Conservation (phyloP, 331 rosid genomes). For the Telfairia occidentalis region DNA sequence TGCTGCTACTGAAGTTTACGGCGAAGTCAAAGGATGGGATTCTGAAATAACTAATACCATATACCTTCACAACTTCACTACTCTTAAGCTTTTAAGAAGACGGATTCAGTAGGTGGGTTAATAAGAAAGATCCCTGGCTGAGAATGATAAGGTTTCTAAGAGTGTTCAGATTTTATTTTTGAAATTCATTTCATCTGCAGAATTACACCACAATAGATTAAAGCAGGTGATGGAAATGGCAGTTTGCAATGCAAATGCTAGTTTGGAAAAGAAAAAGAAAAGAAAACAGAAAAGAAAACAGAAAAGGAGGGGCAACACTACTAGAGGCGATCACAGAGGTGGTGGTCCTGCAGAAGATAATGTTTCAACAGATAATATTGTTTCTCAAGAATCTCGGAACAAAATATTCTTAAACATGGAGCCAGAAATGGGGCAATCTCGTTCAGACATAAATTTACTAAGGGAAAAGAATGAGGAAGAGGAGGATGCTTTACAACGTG, state of each 20-base stretch:
- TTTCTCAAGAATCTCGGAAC: neutral
- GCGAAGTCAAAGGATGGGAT: neutral
- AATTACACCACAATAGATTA: neutral
- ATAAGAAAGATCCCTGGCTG: neutral
- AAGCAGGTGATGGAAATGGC: constrained; percentile 14
- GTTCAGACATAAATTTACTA: neutral
- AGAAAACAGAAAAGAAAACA: neutral
- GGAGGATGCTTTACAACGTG: neutral
- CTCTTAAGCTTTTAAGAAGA: constrained; percentile 4
- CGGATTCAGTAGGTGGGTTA: neutral
- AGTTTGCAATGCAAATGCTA: neutral
- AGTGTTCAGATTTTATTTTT: neutral
- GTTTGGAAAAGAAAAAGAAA: constrained; percentile 6
- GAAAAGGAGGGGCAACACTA: neutral
- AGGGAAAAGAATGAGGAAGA: constrained; percentile 8
- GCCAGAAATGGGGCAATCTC: neutral
- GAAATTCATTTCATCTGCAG: neutral
- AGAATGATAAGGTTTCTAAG: neutral
- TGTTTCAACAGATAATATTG: neutral
- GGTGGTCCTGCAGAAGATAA: neutral
- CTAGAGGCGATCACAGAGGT: neutral
- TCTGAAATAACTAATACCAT: neutral
- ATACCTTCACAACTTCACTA: neutral
- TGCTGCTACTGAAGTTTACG: neutral
- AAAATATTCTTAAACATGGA: neutral